Evolutionary conservation across 225 moss, liverwort and hornwort genomes (phyloP).

Genomic region (Antitrichia curtipendula): DNA sequence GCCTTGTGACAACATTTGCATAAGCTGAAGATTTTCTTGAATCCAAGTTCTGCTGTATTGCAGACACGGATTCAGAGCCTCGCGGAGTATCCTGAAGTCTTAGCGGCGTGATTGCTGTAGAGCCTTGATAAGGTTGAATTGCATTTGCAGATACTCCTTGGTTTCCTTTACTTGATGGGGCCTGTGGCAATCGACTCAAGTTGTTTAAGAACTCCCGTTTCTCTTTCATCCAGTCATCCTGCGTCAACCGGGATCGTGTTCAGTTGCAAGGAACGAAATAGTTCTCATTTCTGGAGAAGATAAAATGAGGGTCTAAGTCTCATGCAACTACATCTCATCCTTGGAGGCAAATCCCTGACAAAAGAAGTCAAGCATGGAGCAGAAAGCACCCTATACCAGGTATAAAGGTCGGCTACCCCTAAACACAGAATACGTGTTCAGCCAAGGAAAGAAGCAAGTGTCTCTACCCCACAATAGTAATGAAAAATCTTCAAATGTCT

Average conservation of each 20-base stretch:
- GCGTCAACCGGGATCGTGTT: not conserved
- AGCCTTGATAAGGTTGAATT: conserved; percentile 48
- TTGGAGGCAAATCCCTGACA: not conserved
- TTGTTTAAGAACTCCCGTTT: conserved; percentile 92
- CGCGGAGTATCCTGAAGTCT: conserved; percentile 25
- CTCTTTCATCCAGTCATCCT: conserved; percentile 95
- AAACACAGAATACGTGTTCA: not conserved
- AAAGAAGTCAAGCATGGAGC: not conserved
- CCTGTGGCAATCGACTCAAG: conserved; percentile 75
- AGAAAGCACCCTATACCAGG: not conserved
- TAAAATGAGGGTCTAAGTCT: not conserved
- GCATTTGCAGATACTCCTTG: conserved; percentile 22
- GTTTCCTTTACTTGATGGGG: conserved; percentile 26
- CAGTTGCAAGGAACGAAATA: not conserved
- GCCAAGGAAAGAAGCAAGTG: not conserved
- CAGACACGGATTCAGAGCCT: conserved; percentile 21
- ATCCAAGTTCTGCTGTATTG: conserved; percentile 17
- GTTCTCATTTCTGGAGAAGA: not conserved
- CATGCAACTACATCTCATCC: not conserved
- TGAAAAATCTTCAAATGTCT: not conserved
- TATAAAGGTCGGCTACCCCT: not conserved
- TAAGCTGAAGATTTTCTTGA: conserved; percentile 71
- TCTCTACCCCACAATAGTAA: not conserved
- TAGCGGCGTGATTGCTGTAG: conserved; percentile 16
- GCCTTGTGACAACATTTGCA: conserved; percentile 55